Percentiles rank a stretch among this genome's conserved stretches.
Conservation (phyloP, 495 filamentous ascomycete species). For the Apiosordaria backusii region DNA sequence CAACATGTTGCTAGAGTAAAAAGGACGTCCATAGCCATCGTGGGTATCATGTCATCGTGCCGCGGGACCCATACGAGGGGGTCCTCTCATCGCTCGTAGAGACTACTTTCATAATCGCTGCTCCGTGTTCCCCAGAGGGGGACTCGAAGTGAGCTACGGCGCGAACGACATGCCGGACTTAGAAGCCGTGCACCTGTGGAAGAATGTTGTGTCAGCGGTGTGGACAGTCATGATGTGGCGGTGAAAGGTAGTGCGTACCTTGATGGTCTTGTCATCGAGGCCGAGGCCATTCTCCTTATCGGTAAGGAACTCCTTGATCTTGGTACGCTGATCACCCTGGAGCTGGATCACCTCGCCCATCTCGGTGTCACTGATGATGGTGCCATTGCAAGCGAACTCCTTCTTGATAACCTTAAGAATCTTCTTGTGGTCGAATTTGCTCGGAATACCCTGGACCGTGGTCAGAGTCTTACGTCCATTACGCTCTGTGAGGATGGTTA, state of each 20-base stretch:
- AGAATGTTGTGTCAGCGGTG: not conserved
- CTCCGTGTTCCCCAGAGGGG: not conserved
- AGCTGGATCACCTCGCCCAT: constrained; percentile 99
- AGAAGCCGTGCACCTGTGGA: constrained; percentile 70
- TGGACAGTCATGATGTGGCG: not conserved
- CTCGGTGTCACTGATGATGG: constrained; percentile 92
- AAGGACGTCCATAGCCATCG: constrained; percentile 21
- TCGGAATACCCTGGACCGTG: constrained; percentile 94
- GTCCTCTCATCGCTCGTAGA: constrained; percentile 19
- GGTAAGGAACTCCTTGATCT: constrained; percentile 95
- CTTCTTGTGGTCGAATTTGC: constrained; percentile 99
- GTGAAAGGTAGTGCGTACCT: constrained; percentile 51
- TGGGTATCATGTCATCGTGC: constrained; percentile 34
- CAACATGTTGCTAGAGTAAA: constrained; percentile 10
- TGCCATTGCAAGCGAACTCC: constrained; percentile 99
- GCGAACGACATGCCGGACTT: constrained; percentile 43
- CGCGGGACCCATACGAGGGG: constrained; percentile 16
- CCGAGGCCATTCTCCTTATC: constrained; percentile 91
- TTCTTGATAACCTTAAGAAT: constrained; percentile 99
- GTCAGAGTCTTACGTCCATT: constrained; percentile 99
- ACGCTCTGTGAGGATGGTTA: constrained; percentile 62
- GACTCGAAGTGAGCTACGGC: constrained; percentile 20
- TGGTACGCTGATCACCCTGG: constrained; percentile 97
- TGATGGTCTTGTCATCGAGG: constrained; percentile 94
- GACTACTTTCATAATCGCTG: constrained; percentile 9